Evolutionary conservation across 2,329 filamentous ascomycete species (phyloP).

Genomic region (Raffaelea albimanens): DNA sequence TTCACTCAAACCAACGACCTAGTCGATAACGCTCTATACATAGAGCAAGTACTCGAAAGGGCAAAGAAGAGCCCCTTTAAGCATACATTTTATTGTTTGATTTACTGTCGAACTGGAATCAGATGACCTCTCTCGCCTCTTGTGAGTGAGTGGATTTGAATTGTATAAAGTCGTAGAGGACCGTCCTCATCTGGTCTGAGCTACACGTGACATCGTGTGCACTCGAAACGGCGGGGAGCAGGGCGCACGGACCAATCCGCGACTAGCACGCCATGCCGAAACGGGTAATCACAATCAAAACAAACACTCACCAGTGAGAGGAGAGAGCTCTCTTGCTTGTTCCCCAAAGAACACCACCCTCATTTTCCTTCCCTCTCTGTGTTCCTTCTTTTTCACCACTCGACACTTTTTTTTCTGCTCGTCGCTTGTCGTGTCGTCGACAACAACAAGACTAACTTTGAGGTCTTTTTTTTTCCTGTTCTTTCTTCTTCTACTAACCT

Average conservation of each 20-base stretch:
- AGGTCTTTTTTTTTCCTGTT: neutral
- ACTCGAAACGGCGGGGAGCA: neutral
- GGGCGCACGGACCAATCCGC: neutral
- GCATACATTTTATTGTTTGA: no score
- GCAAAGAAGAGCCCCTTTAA: no score
- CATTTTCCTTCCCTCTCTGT: neutral
- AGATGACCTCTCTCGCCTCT: no score
- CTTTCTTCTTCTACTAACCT: neutral
- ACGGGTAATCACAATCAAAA: constrained; percentile 15
- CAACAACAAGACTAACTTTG: neutral
- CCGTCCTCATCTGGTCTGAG: no score
- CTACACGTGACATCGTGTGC: no score
- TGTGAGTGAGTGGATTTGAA: no score
- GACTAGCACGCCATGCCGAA: constrained; percentile 5
- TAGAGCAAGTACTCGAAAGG: no score
- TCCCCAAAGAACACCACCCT: no score
- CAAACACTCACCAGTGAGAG: constrained; percentile 8
- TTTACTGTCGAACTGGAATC: no score
- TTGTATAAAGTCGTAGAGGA: no score
- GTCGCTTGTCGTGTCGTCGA: neutral
- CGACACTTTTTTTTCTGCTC: neutral
- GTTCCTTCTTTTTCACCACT: neutral
- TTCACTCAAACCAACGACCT: no score
- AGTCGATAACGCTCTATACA: no score
- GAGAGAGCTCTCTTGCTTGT: neutral